Conservation (phyloP, 2,329 filamentous ascomycete genomes). For the Trichoderma aggressivum region DNA sequence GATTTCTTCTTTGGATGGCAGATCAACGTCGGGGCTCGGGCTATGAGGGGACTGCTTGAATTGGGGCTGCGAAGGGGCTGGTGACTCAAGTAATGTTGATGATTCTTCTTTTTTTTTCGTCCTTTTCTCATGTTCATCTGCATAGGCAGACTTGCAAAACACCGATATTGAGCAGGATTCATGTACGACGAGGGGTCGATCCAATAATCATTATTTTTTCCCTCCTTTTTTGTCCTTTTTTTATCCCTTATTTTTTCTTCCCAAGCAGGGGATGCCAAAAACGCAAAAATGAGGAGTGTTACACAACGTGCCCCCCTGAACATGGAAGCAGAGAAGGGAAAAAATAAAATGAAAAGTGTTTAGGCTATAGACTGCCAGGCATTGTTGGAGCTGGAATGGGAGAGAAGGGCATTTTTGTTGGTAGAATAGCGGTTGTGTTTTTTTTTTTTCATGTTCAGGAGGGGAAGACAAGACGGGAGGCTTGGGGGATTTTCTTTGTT, state of each 20-base stretch:
- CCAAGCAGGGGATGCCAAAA: not conserved
- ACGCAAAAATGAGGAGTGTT: not conserved
- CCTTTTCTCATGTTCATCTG: conserved; percentile 15
- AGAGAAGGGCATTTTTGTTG: not conserved
- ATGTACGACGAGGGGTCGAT: conserved; percentile 20
- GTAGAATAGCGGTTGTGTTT: not conserved
- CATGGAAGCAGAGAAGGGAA: not conserved
- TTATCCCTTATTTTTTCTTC: not conserved
- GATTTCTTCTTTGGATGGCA: not conserved
- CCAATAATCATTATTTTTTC: conserved; percentile 18
- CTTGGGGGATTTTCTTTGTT: not conserved
- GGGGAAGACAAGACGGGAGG: not conserved
- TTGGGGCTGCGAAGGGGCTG: not conserved
- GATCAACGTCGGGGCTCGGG: conserved; percentile 1
- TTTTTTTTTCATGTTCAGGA: not conserved
- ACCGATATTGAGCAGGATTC: conserved; percentile 19
- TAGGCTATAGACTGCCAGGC: not conserved
- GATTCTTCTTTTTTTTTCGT: conserved; percentile 5
- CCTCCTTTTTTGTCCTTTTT: conserved; percentile 13
- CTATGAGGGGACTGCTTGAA: not conserved
- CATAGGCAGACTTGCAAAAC: conserved; percentile 15
- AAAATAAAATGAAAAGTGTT: not conserved
- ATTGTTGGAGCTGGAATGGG: not conserved
- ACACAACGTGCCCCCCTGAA: conserved; percentile 13
- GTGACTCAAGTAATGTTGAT: conserved; percentile 17